Conservation (phyloP, 2,329 filamentous ascomycete species). For the Arthrobotrys sinensis region DNA sequence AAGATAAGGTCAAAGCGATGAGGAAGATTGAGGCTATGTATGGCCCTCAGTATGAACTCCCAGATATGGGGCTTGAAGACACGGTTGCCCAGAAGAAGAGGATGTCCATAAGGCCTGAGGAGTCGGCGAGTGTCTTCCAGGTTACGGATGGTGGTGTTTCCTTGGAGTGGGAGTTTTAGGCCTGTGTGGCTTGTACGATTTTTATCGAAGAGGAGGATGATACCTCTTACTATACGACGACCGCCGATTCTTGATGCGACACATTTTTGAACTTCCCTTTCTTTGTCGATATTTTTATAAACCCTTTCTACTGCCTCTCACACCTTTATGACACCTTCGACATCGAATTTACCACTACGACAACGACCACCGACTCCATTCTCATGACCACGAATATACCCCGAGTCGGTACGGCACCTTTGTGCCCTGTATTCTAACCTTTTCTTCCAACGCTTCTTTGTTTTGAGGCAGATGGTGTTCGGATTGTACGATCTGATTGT, state of each 20-base stretch:
- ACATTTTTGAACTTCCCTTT: conserved; percentile 11
- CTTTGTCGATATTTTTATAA: conserved; percentile 22
- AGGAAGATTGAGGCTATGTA: conserved; percentile 58
- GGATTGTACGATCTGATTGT: conserved; percentile 31
- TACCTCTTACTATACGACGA: background rate
- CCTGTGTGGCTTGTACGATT: conserved; percentile 16
- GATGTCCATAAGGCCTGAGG: conserved; percentile 43
- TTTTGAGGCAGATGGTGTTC: conserved; percentile 18
- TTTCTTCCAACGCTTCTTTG: conserved; percentile 11
- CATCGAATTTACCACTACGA: background rate
- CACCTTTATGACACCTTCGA: background rate
- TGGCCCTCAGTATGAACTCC: conserved; percentile 52
- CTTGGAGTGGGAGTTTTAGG: conserved; percentile 45
- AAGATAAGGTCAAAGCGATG: conserved; percentile 50
- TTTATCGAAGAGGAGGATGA: background rate
- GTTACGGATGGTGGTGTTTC: conserved; percentile 42
- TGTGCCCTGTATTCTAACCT: conserved; percentile 19
- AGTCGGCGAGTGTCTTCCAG: conserved; percentile 36
- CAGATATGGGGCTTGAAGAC: conserved; percentile 47
- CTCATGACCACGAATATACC: background rate
- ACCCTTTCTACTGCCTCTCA: background rate
- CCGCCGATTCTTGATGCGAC: conserved; percentile 5
- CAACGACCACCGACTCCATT: conserved; percentile 11
- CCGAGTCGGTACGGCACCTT: conserved; percentile 17
- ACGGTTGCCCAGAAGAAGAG: conserved; percentile 44